These are phyloP conservation scores for Lactarius sanguifluus DNA, from an alignment of 768 basidiomycete genomes.

Conservation along the genomic window DNA sequence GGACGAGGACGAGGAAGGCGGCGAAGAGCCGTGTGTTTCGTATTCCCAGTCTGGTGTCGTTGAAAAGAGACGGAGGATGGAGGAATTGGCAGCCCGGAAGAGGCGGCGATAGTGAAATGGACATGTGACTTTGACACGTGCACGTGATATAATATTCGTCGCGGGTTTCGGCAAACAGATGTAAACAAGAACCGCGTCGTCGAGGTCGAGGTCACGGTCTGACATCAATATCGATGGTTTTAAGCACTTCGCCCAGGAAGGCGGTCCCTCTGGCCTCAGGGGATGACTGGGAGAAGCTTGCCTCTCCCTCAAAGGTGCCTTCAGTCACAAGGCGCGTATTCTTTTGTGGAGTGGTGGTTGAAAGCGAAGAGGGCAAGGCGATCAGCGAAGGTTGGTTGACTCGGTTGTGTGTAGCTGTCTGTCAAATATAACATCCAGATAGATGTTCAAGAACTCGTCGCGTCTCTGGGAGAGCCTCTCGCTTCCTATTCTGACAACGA, in stretches of 20 bases:
- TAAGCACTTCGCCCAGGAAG: conserved; percentile 71
- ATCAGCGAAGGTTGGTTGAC: conserved; percentile 59
- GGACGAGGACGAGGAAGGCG: not conserved
- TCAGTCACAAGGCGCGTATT: conserved; percentile 76
- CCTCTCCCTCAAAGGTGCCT: conserved; percentile 39
- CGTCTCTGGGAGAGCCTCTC: conserved; percentile 72
- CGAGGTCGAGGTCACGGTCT: not conserved
- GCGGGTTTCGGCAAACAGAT: conserved; percentile 20
- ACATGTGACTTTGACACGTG: conserved; percentile 26
- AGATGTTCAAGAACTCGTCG: conserved; percentile 45
- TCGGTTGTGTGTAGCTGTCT: not conserved
- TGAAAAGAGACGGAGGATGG: conserved; percentile 24
- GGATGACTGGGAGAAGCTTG: conserved; percentile 51
- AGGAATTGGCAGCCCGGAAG: conserved; percentile 12
- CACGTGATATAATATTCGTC: conserved; percentile 21
- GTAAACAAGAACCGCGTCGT: conserved; percentile 20
- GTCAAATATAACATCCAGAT: not conserved
- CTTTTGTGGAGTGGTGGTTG: conserved; percentile 87
- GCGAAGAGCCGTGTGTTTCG: not conserved
- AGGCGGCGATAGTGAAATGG: not conserved
- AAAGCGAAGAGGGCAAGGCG: conserved; percentile 69
- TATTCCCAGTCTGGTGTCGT: conserved; percentile 9
- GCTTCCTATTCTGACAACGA: conserved; percentile 48
- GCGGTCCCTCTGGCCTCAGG: conserved; percentile 69
- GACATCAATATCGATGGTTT: conserved; percentile 47